Percentiles rank a stretch among this genome's conserved stretches.
Conservation (phyloP, 306 rosid species). For the Cicer pinnatifidum region DNA sequence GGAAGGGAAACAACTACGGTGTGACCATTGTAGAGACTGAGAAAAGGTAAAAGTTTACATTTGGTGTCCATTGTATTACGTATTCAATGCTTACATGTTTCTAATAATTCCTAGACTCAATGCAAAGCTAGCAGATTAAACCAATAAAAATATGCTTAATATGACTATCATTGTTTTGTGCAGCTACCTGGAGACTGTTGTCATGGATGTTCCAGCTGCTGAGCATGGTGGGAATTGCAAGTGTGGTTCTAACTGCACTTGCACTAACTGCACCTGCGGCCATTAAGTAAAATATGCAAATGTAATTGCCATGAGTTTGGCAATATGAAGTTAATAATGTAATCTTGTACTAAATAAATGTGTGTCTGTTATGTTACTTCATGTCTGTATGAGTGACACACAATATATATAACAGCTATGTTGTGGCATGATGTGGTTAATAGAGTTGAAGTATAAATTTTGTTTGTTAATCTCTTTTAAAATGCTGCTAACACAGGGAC, state of each 20-base stretch:
- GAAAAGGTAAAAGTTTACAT: constrained; percentile 57
- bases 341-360: constrained; percentile 46
- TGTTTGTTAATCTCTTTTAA: neutral
- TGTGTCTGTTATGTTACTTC: constrained; percentile 29
- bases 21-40: constrained; percentile 61
- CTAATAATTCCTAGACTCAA: neutral
- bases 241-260: constrained; percentile 69
- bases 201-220: constrained; percentile 62
- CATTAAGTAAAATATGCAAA: constrained; percentile 39
- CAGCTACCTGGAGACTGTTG: constrained; percentile 61
- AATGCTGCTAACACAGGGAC: neutral
- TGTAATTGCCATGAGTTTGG: constrained; percentile 37
- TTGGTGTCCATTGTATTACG: neutral
- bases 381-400: constrained; percentile 37
- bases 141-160: neutral
- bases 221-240: constrained; percentile 75
- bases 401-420: constrained; percentile 40
- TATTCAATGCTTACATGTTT: constrained; percentile 5
- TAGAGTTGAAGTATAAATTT: constrained; percentile 18
- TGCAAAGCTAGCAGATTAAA: constrained; percentile 17
- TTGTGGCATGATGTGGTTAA: constrained; percentile 38
- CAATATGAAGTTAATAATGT: constrained; percentile 43
- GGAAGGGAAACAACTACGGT: constrained; percentile 75
- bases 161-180: neutral
- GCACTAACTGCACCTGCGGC: constrained; percentile 67